Base-by-base conservation (phyloP, 306 rosid species). In the Prinsepia uniflora region DNA sequence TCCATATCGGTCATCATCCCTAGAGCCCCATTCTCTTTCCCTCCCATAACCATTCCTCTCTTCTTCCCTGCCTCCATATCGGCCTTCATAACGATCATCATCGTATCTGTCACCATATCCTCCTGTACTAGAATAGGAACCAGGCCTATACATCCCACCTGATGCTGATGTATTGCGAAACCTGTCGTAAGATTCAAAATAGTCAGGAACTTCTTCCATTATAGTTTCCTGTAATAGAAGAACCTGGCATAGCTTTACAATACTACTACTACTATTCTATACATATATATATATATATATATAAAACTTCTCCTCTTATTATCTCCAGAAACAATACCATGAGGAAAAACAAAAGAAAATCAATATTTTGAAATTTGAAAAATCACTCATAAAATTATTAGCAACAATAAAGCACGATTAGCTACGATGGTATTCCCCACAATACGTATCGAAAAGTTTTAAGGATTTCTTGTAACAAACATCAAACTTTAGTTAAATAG, bases 101-200 rank as follows among this genome's bases (percentile, higher is more conserved):
- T 91, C 97, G 78, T 85, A 85, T 75, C 82, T 82, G 57, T 93
- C 96, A 57, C 91, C 94, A 79, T 80, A 82, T 74, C 72, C 78
- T 65, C 90, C 92, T 43, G 73, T 58, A 70, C 73, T 74, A 46
- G 96, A 73, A 63, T 88, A 66, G 39, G 88, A 74, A 64, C 92
- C 90, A 6, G 96, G 96, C 79, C 85, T 89, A 73, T 87, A 85
- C 96, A 95, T 89, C 75, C 96, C 95, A 70, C 92, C 92, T 0
- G 87, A 12, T 61, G 89, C 50, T 48, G 83, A 42, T 57, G 87
- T 63, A 78, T 58, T 87, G 75, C 89, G 96, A 70, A 87, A 95
- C 92, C 99, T 95, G 87, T 69, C 67, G 62, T 40, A 76, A 78
- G 81, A 62, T 15, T 42, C 14, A 42, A 56, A 47, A 49, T 45